These are phyloP conservation scores for Suillus plorans DNA, from an alignment of 768 basidiomycete species.

Conservation along the genomic window DNA sequence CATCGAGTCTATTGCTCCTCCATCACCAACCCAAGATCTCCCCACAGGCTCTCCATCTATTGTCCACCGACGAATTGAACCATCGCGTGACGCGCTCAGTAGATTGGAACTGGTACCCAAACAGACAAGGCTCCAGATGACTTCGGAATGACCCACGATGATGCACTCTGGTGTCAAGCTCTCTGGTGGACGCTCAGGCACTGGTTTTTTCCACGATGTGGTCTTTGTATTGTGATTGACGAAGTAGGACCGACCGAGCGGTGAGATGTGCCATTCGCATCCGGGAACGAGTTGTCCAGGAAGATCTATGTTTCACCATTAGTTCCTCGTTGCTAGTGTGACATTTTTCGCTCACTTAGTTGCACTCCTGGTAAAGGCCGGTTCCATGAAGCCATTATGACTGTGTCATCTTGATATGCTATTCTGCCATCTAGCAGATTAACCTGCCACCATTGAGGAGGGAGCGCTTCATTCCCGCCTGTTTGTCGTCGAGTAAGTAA, in stretches of 20 bases:
- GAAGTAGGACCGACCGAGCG: neutral
- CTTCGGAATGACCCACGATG: neutral
- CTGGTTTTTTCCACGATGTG: neutral
- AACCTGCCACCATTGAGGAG: neutral
- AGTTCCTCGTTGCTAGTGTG: neutral
- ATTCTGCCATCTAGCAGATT: neutral
- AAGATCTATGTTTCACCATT: neutral
- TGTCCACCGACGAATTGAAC: neutral
- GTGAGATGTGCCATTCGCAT: neutral
- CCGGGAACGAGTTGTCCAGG: neutral
- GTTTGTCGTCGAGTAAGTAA: neutral
- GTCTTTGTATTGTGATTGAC: neutral
- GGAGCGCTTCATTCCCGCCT: neutral
- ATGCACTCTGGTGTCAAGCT: neutral
- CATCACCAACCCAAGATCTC: neutral
- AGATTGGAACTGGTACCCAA: neutral
- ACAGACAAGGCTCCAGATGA: neutral
- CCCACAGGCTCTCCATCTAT: neutral
- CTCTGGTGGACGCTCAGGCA: neutral
- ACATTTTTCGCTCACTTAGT: neutral
- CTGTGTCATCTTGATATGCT: neutral
- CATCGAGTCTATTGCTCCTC: too few relatives aligned
- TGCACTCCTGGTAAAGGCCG: neutral
- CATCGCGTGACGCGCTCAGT: neutral
- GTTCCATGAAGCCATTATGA: neutral